phyloP scores from a whole-genome alignment of 1,284 basidiomycete genomes.

The Bjerkandera adusta region DNA sequence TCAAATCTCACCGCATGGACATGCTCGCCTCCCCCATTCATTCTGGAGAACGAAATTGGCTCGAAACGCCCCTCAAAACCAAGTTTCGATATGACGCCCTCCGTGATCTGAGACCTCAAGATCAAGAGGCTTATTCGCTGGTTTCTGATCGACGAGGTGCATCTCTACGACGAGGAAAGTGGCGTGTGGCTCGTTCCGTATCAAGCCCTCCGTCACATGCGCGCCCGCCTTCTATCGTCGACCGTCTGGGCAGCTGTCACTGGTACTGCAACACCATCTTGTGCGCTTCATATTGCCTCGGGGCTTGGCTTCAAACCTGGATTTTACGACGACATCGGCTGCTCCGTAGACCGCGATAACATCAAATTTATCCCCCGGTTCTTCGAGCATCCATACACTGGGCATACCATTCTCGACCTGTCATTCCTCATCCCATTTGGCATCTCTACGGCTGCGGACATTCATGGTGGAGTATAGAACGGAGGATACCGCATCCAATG shows the following conservation, averaged over 20 bases:
- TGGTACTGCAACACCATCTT: constrained; percentile 14
- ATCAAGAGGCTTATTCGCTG: not conserved
- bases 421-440: constrained; percentile 11
- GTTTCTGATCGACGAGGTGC: constrained; percentile 10
- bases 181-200: not conserved
- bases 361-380: constrained; percentile 22
- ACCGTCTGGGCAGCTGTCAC: constrained; percentile 22
- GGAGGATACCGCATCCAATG: no score
- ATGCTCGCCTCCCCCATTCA: no score
- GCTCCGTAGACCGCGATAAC: constrained; percentile 21
- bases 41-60: no score
- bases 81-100: no score
- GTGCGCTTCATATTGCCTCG: constrained; percentile 10
- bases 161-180: not conserved
- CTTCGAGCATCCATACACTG: constrained; percentile 16
- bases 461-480: no score
- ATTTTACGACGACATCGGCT: constrained; percentile 17
- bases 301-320: constrained; percentile 14
- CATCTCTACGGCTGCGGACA: not conserved
- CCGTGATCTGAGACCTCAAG: no score
- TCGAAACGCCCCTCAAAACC: no score
- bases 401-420: constrained; percentile 13
- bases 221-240: constrained; percentile 13
- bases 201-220: constrained; percentile 7
- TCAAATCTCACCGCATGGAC: no score